A percentile compares a stretch with the other conserved stretches of the same genome.
phyloP scores from a whole-genome alignment of 2,329 filamentous ascomycete genomes.

The Colletotrichum navitas region DNA sequence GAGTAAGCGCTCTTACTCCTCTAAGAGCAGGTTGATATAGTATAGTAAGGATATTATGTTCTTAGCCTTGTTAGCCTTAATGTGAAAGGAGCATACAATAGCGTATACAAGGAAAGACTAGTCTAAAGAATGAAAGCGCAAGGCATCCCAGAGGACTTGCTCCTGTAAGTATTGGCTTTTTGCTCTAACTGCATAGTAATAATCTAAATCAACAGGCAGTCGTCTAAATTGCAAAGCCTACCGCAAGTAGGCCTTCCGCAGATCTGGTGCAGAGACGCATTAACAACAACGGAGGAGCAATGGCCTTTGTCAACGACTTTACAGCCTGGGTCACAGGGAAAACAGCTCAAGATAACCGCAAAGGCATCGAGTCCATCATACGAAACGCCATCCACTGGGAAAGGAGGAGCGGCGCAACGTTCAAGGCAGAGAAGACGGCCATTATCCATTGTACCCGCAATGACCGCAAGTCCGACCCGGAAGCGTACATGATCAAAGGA shows the following conservation, averaged over 20 bases:
- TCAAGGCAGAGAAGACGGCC: background rate
- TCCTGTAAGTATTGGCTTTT: background rate
- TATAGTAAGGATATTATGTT: background rate
- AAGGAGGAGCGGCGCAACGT: background rate
- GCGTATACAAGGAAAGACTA: background rate
- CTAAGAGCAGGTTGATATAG: conserved; percentile 1
- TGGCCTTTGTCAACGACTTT: background rate
- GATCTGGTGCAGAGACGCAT: background rate
- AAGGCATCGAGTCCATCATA: too few species aligned
- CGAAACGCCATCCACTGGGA: background rate
- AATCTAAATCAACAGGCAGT: background rate
- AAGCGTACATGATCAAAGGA: background rate
- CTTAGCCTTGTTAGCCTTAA: background rate
- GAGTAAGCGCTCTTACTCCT: conserved; percentile 15
- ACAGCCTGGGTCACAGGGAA: too few species aligned
- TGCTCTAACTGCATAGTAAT: background rate
- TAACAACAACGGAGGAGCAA: background rate
- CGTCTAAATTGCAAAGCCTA: background rate
- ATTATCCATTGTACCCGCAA: background rate
- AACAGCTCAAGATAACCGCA: too few species aligned
- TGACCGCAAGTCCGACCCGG: background rate
- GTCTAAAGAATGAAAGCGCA: background rate
- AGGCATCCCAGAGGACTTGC: background rate
- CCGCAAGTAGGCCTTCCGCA: background rate
- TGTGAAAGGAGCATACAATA: background rate